Base-by-base conservation (phyloP, 2,329 filamentous ascomycete genomes). In the Curvularia lunata region DNA sequence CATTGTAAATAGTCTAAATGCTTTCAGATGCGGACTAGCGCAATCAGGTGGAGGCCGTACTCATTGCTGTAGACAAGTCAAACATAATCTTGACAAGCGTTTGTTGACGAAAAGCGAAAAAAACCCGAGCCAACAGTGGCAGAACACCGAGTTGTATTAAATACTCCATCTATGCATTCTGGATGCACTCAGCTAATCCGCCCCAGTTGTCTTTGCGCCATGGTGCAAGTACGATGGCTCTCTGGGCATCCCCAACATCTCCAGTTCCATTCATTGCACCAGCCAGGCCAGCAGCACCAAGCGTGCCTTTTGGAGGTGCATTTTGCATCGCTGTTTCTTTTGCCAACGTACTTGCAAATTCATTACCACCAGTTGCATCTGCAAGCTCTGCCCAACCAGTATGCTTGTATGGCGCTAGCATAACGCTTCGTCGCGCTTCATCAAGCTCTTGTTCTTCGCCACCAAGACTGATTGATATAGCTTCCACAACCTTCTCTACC, bases 381-480 rank as follows among this genome's bases (percentile, higher is more conserved):
- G 90, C 87, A 23, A 98, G 81, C 49, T 89, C 83, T 41, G 86
- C 84, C 95, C 95, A 99, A 0, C 92, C 91, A 51, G 90, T 86
- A 0, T 92, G 87, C 56, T 92, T 84, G 56, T 88, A 83, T 0
- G 95, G 95, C 48, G 90, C 85, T 21, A 97, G 83, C 85, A 97
- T 89, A 18, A 97, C 85, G 53, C 92, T 88, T 16, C 83, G 86
- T 69, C 91, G 88, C 0, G 91, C 85, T 77, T 95, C 89, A 1
- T 84, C 80, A 34, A 87, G 72, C 42, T 85, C 81, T 48, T 83
- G 77, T 37, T 84, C 80, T 51, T 79, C 76, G 25, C 57, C 75
- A 58, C 61, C 70, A 32, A 83, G 78, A 5, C 90, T 76, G 4
- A 84, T 81, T 1, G 91, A 89, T 18, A 96, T 88, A 0, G 88